These are phyloP conservation scores for Draba incana DNA, from an alignment of 345 rosid species.

Conservation along the genomic window DNA sequence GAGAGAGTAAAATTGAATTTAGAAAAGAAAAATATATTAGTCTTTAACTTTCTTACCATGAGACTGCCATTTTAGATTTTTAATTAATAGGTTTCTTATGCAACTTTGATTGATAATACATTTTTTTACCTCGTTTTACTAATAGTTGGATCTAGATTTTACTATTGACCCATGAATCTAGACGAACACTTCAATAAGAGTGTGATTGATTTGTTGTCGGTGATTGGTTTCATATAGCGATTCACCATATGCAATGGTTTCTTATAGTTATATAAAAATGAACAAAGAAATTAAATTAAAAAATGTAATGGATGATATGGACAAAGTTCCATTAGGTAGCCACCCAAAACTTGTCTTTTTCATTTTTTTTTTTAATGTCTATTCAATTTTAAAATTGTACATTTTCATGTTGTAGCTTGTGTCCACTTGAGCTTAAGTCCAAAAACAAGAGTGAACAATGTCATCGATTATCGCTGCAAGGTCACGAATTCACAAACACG, in stretches of 20 bases:
- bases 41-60: too few relatives aligned
- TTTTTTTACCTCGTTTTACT: slow-evolving; percentile 3
- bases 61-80: too few relatives aligned
- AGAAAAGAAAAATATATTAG: too few relatives aligned
- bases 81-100: neutral
- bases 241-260: slow-evolving; percentile 30
- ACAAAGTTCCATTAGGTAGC: slow-evolving; percentile 42
- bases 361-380: slow-evolving; percentile 23
- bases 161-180: slow-evolving; percentile 19
- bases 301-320: slow-evolving; percentile 33
- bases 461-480: slow-evolving; percentile 38
- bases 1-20: too few relatives aligned
- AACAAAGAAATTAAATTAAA: too few relatives aligned
- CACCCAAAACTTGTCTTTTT: slow-evolving; percentile 45
- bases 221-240: slow-evolving; percentile 27
- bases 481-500: slow-evolving; percentile 36
- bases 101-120: neutral
- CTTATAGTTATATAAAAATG: neutral
- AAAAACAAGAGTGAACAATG: slow-evolving; percentile 32
- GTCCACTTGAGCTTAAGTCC: slow-evolving; percentile 41
- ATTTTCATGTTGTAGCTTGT: slow-evolving; percentile 28
- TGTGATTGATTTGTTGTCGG: slow-evolving; percentile 38
- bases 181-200: slow-evolving; percentile 14
- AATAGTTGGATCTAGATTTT: neutral
- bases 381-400: slow-evolving; percentile 7